These are phyloP conservation scores for Phytophthora multivora DNA, from an alignment of 352 stramenopile genomes.

Conservation along the genomic window DNA sequence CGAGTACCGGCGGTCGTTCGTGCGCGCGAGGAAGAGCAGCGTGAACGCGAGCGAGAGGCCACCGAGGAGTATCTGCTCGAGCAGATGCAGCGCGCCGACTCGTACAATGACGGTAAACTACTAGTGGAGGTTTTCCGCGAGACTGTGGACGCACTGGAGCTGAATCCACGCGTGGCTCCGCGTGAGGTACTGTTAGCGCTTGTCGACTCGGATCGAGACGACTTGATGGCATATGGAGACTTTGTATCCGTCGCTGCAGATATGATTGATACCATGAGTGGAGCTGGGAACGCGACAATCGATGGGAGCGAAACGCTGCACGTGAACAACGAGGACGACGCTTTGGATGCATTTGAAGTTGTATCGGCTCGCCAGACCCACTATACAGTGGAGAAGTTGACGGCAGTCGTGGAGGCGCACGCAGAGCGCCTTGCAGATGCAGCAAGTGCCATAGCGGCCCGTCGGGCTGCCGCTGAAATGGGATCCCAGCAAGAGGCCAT, in stretches of 20 bases:
- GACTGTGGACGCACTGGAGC: conserved; percentile 42
- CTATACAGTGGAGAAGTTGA: conserved; percentile 51
- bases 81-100: conserved; percentile 61
- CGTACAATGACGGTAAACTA: conserved; percentile 69
- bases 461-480: conserved; percentile 15
- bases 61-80: conserved; percentile 67
- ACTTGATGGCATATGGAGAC: conserved; percentile 60
- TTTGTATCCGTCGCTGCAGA: conserved; percentile 54
- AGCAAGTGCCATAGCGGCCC: conserved; percentile 20
- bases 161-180: conserved; percentile 29
- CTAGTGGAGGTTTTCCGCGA: conserved; percentile 49
- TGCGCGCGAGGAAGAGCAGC: conserved; percentile 39
- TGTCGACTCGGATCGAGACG: conserved; percentile 53
- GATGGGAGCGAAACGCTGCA: conserved; percentile 12
- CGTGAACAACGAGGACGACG: conserved; percentile 12
- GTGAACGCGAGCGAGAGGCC: conserved; percentile 42
- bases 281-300: not conserved
- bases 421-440: conserved; percentile 21
- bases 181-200: conserved; percentile 64
- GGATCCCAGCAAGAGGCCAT: conserved; percentile 11
- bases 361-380: conserved; percentile 38
- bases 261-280: conserved; percentile 52
- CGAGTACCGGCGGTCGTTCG: conserved; percentile 50
- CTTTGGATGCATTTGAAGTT: conserved; percentile 39
- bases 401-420: conserved; percentile 41